Percentiles rank a stretch among this genome's conserved stretches.
Conservation (phyloP, 441 rosid genomes). For the Brassica balearica region DNA sequence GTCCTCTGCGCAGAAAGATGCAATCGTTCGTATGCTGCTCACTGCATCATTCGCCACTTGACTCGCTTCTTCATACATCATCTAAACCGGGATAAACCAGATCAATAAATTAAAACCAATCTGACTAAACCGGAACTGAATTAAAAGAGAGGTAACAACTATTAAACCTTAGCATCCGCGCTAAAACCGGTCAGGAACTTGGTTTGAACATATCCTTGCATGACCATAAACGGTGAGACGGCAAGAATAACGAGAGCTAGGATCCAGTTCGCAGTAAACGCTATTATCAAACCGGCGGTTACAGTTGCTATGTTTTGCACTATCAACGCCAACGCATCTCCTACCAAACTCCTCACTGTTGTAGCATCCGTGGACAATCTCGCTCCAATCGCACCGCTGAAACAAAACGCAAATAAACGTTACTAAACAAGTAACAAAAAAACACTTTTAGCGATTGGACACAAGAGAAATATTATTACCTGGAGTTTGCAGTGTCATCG, state of each 20-base stretch:
- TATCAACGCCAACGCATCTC: slow-evolving; percentile 64
- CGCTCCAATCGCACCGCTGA: slow-evolving; percentile 72
- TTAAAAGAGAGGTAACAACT: too few relatives aligned
- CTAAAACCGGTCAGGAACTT: slow-evolving; percentile 67
- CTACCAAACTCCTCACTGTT: slow-evolving; percentile 59
- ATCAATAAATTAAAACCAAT: slow-evolving; percentile 30
- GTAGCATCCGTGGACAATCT: slow-evolving; percentile 75
- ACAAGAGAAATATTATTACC: slow-evolving; percentile 40
- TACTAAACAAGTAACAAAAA: background rate
- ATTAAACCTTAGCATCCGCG: slow-evolving; percentile 64
- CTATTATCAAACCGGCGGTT: slow-evolving; percentile 60
- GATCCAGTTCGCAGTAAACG: slow-evolving; percentile 71
- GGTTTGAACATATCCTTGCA: slow-evolving; percentile 58
- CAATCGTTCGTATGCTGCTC: slow-evolving; percentile 47
- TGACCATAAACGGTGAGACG: slow-evolving; percentile 55
- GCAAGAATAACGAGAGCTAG: slow-evolving; percentile 57
- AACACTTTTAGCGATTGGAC: background rate
- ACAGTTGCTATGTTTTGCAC: slow-evolving; percentile 63
- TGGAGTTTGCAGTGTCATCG: slow-evolving; percentile 61
- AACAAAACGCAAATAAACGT: slow-evolving; percentile 43
- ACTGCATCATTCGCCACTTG: slow-evolving; percentile 43
- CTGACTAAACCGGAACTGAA: slow-evolving; percentile 30
- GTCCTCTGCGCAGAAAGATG: slow-evolving; percentile 74
- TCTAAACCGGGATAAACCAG: slow-evolving; percentile 3
- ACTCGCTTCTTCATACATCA: slow-evolving; percentile 43